Base-by-base conservation (phyloP, 805 yeast genomes). In the Starmerella vaccinii region DNA sequence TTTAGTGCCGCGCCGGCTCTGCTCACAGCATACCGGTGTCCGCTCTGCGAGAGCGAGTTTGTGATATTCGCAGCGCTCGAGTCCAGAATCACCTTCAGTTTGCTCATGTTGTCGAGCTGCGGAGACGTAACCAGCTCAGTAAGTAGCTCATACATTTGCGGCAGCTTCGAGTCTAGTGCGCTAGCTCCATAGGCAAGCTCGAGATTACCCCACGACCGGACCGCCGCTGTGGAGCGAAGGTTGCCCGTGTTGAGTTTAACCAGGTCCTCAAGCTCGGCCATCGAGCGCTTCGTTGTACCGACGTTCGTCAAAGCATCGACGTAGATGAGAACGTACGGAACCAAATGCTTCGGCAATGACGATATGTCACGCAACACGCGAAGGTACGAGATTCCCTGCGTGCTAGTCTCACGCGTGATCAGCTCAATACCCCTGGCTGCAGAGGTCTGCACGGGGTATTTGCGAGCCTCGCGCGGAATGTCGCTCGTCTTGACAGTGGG, bases 161-260 rank as follows among this genome's bases (percentile, higher is more conserved):
- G 66, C 15, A 82, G 70, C 50, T 88, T 85, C 5, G 75, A 70
- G 52, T 80, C 80, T 42, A 92, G 70, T 1, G 57, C 58, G 27
- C 54, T 50, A 7, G 55, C 59, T 10, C 56, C 54, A 30, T 59
- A 47, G 18, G 35, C 49, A 4, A 59, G 45, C 26, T 55, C 61
- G 5, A 55, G 48, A 7, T 40, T 44, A 10, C 57, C 56, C 52
- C 53, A 53, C 3, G 52, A 35, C 8, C 54, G 49, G 8, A 55
- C 42, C 4, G 51, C 49, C 4, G 58, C 54, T 19, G 76, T 71
- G n/a, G 88, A 76, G 4, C 79, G 71, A 18, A 92, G 65, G 0
- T 97, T 96, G 23, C 97, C 97, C 0, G 97, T 88, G 50, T 75
- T 73, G 46, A 81, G 70, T 61, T 82, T 85, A 58, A 92, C 88